A percentile compares a stretch with the other conserved stretches of the same genome.
These are phyloP conservation scores for Glycine soja DNA, from an alignment of 306 rosid genomes.

Conservation along the genomic window DNA sequence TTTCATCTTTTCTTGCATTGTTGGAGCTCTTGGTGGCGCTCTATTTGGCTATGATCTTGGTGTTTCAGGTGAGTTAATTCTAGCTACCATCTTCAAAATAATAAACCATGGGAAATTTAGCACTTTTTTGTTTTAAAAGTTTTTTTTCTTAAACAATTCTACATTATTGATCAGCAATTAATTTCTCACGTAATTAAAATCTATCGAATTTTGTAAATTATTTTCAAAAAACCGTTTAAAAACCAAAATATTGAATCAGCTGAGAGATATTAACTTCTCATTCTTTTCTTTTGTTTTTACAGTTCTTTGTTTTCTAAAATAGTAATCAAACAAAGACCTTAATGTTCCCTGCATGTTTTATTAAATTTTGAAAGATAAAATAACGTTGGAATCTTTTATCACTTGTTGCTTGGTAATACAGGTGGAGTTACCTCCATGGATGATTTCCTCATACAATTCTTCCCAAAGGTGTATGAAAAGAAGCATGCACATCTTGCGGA, in stretches of 20 bases:
- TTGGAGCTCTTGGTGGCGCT: constrained; percentile 90
- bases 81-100: not conserved
- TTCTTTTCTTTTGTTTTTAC: not conserved
- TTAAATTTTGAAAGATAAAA: not conserved
- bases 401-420: constrained; percentile 33
- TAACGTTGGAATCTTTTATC: not conserved
- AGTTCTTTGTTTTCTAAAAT: not conserved
- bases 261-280: too few species aligned
- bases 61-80: constrained; percentile 72
- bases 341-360: not conserved
- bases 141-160: not conserved
- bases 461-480: constrained; percentile 70
- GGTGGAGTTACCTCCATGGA: constrained; percentile 99
- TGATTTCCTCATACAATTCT: constrained; percentile 80
- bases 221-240: not conserved
- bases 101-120: not conserved
- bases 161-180: not conserved
- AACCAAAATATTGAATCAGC: too few species aligned
- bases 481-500: constrained; percentile 70
- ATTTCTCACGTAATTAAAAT: not conserved
- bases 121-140: not conserved
- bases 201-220: not conserved
- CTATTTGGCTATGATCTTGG: constrained; percentile 92
- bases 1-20: constrained; percentile 70
- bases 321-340: not conserved